Base-by-base conservation (phyloP, 2,329 filamentous ascomycete genomes). In the Lachnellula occidentalis region DNA sequence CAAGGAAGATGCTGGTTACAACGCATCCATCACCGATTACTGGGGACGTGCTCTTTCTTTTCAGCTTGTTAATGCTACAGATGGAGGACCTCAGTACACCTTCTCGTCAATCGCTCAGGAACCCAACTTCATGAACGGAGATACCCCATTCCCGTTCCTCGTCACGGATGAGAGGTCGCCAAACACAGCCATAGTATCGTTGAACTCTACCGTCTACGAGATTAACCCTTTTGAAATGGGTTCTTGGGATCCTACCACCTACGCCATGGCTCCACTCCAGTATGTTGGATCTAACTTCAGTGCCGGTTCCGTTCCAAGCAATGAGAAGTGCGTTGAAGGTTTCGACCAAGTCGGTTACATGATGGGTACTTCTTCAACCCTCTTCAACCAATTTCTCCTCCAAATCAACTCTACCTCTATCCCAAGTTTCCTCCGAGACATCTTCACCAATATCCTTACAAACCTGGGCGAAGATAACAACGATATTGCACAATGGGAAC, bases 1-100 rank as follows among this genome's bases (percentile, higher is more conserved):
- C 4, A 94, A 92, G 72, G 64, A 67, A 1, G 70, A 85, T 55
- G 86, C 85, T 15, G 81, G 83, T 0, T 92, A 78, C 66, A 74
- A 85, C 45, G 81, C 80, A 3, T 87, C 88, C 8, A 78, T 96
- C 54, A 96, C 92, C 0, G 92, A 96, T 73, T 90, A 90, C 70
- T 95, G 91, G 87, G 89, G 88, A 27, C 86, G 91, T 55, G 88
- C 88, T 46, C 78, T 96, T n/a, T 86, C 86, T 1, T 95, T 87
- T 71, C 91, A 96, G 72, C 79, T 96, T 47, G 80, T 96, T 67
- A 88, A 92, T 67, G 87, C 82, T 5, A 78, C 78, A 1, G 73
- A 88, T 57, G 92, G 91, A 39, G 91, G 89, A 0, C 82, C 86
- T 14, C 77, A 76, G 14, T 91, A 87, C 66, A 96, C 91, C 4